phyloP scores from a whole-genome alignment of 1,139 yeast genomes.

The Saccharomyces hybrid region DNA sequence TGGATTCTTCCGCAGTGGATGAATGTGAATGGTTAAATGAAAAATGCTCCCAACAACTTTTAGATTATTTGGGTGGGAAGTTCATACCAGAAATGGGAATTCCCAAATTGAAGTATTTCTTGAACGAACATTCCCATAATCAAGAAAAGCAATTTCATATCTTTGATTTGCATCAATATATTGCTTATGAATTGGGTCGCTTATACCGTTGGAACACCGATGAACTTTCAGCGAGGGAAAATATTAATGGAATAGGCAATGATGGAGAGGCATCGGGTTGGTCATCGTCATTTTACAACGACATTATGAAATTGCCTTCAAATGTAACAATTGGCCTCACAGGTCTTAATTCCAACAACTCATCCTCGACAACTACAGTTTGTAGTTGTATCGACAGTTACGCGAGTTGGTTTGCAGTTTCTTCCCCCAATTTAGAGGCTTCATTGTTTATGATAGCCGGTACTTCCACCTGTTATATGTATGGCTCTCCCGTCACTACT shows the following conservation, averaged over 20 bases:
- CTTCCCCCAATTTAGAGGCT: constrained; percentile 17
- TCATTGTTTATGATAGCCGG: constrained; percentile 50
- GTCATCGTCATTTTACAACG: constrained; percentile 30
- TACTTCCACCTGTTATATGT: constrained; percentile 50
- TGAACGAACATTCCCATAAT: constrained; percentile 19
- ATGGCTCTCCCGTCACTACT: constrained; percentile 24
- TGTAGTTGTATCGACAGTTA: constrained; percentile 47
- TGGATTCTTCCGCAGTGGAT: constrained; percentile 43
- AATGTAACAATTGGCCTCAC: constrained; percentile 22
- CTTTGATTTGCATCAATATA: constrained; percentile 49
- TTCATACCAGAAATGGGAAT: constrained; percentile 52
- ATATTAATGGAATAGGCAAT: constrained; percentile 15
- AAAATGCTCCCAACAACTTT: constrained; percentile 14
- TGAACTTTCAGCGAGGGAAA: constrained; percentile 4
- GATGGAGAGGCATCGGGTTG: constrained; percentile 58
- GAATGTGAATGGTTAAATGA: constrained; percentile 35
- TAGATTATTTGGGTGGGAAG: constrained; percentile 38
- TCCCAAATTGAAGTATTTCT: constrained; percentile 42
- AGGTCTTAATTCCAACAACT: constrained; percentile 16
- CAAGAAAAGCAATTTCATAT: constrained; percentile 19
- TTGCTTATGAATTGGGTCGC: constrained; percentile 35
- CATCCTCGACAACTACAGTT: constrained; percentile 3
- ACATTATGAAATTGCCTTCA: constrained; percentile 20
- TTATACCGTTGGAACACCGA: constrained; percentile 9
- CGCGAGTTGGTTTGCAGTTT: constrained; percentile 44